A percentile compares a stretch with the other conserved stretches of the same genome.
Evolutionary conservation across 2,329 filamentous ascomycete genomes (phyloP).

Genomic region (Didymella lethalis): DNA sequence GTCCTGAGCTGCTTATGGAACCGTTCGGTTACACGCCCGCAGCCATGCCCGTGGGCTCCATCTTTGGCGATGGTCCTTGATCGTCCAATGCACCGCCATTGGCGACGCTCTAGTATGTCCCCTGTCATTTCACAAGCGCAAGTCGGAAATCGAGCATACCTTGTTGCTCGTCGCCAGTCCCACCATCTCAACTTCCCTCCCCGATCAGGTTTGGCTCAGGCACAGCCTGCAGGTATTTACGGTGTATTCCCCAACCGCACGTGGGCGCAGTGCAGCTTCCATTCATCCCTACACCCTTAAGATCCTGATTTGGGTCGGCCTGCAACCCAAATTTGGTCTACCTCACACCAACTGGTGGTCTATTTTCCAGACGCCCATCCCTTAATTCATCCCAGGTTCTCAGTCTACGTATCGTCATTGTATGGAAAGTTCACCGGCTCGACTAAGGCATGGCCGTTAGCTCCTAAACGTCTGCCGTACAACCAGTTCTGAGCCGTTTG

Average conservation of each 20-base stretch:
- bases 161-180: constrained; percentile 31
- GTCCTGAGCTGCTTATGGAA: constrained; percentile 44
- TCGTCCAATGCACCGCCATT: constrained; percentile 40
- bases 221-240: constrained; percentile 53
- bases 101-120: constrained; percentile 30
- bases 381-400: constrained; percentile 43
- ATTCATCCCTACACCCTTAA: constrained; percentile 41
- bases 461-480: constrained; percentile 43
- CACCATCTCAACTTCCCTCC: constrained; percentile 28
- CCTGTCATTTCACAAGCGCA: constrained; percentile 35
- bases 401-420: constrained; percentile 41
- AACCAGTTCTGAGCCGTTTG: constrained; percentile 44
- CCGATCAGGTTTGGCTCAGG: constrained; percentile 42
- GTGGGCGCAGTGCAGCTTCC: constrained; percentile 41
- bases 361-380: constrained; percentile 37
- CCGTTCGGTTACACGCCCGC: constrained; percentile 47
- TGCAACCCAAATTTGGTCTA: constrained; percentile 37
- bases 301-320: constrained; percentile 47
- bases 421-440: constrained; percentile 38
- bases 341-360: constrained; percentile 34
- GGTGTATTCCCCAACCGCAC: constrained; percentile 40
- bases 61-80: constrained; percentile 35
- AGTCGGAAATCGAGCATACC: constrained; percentile 42
- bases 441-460: constrained; percentile 43
- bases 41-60: constrained; percentile 48